Evolutionary conservation across 148 eudicot species (phyloP), one percentile per base, ranked within the genome.

Genomic region (Rhododendron griersonianum): DNA sequence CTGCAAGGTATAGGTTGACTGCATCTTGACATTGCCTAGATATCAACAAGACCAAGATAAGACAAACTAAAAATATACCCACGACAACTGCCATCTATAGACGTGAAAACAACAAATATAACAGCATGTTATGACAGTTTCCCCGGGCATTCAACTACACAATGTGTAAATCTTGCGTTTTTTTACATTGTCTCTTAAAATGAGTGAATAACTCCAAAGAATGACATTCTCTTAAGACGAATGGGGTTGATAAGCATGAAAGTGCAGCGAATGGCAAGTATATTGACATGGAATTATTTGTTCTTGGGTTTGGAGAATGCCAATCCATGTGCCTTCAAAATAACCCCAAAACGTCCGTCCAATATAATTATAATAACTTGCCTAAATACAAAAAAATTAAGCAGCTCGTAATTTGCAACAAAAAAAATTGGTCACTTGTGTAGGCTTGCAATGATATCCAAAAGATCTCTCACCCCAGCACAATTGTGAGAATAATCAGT

Each of bases 11-110:
- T 94, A 35, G 99, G 96, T 61, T 96, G 98, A 79, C 83, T 92
- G 98, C 98, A 94, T 89, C 98, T 94, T 87, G 92, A 61, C 94
- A 96, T 91, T 18, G 98, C 99, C 99, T 96, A 88, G 79, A 86
- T 37, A 15, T 82, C 57, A 78, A 3, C 77, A 78, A 53, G 16
- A 79, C 65, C 84, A 55, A 83, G 14, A 45, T 74, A 75, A 82
- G 55, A 86, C 35, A 15, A 55, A 50, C 18, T 45, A 80, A 61
- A 1, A 69, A 78, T 48, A 78, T 10, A 87, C 81, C 71, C 23
- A 39, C 16, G 16, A 28, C 41, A 30, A 67, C 41, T 83, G 85
- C 41, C 28, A 83, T 69, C 30, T 47, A 13, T 83, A 18, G 8
- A 28, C 16, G 15, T 83, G 14, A 48, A 30, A 73, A 50, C 0